Conservation (phyloP, 2,329 filamentous ascomycete genomes). For the Diaporthe batatas region DNA sequence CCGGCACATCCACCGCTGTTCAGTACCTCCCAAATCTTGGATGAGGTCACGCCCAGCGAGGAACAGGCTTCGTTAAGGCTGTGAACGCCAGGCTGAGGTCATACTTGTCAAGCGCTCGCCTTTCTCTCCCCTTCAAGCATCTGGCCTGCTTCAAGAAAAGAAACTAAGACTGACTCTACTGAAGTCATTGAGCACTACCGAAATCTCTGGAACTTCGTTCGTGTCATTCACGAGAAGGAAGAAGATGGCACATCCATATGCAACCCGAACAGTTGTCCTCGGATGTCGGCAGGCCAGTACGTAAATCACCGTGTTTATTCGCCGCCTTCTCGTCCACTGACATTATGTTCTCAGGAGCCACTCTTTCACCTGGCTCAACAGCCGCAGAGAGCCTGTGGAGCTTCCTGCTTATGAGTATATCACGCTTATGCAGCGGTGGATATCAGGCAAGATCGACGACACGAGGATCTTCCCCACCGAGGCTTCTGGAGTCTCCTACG, state of each 20-base stretch:
- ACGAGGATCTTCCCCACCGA: constrained; percentile 91
- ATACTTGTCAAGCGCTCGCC: constrained; percentile 5
- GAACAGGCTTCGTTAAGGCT: not conserved
- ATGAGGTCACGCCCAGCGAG: not conserved
- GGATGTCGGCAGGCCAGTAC: constrained; percentile 94
- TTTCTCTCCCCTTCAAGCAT: not conserved
- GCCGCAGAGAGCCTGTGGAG: constrained; percentile 87
- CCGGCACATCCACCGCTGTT: not conserved
- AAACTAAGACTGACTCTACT: constrained; percentile 33
- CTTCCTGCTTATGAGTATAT: constrained; percentile 95
- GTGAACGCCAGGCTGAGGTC: constrained; percentile 14
- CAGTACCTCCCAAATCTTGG: not conserved
- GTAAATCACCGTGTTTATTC: constrained; percentile 54
- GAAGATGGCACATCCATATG: constrained; percentile 83
- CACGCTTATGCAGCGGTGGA: constrained; percentile 96
- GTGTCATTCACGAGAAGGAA: constrained; percentile 88
- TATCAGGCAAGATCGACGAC: constrained; percentile 95
- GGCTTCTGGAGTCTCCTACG: constrained; percentile 76
- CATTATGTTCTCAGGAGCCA: constrained; percentile 71
- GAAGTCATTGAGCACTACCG: constrained; percentile 93
- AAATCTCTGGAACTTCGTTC: constrained; percentile 88
- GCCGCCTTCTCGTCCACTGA: constrained; percentile 33
- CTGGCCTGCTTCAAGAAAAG: not conserved
- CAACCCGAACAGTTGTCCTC: constrained; percentile 85
- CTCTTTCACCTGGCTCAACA: constrained; percentile 97